Conservation (phyloP, 371 early-diverging fungal genomes). For the Mucor mucedo region DNA sequence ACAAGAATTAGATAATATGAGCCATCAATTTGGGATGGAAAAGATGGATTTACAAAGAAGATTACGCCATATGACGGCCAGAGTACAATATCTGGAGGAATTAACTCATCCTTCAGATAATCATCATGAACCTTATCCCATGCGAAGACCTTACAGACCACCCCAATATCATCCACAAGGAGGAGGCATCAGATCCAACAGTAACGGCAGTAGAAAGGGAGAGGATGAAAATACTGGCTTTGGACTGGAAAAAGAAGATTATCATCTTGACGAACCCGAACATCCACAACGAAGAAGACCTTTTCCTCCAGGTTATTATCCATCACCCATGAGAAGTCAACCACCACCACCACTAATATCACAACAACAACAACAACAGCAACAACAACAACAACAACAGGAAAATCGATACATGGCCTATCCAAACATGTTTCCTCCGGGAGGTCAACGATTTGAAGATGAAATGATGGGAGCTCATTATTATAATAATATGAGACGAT, state of each 20-base stretch:
- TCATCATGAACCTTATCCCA: slow-evolving; percentile 1
- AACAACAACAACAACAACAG: too few species aligned
- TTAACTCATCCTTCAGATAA: slow-evolving; percentile 1
- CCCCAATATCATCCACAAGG: not conserved
- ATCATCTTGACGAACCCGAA: slow-evolving; percentile 11
- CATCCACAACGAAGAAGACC: slow-evolving; percentile 8
- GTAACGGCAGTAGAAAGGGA: too few species aligned
- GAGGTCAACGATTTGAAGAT: not conserved
- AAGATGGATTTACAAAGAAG: slow-evolving; percentile 21
- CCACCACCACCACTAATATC: too few species aligned
- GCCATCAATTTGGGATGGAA: slow-evolving; percentile 19
- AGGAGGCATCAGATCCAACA: too few species aligned
- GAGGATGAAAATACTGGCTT: not conserved
- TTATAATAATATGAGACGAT: not conserved
- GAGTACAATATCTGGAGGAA: slow-evolving; percentile 26
- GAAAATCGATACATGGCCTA: slow-evolving; percentile 5
- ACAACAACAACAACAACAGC: too few species aligned
- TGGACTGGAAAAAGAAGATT: slow-evolving; percentile 1
- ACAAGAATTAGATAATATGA: slow-evolving; percentile 8
- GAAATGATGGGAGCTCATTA: slow-evolving; percentile 9
- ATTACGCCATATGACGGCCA: slow-evolving; percentile 17
- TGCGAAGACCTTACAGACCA: not conserved
- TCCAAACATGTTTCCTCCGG: not conserved
- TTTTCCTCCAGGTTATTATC: not conserved
- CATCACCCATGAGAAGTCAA: not conserved